Evolutionary conservation across 129 eudicot species (phyloP).

Genomic region (Arctium lappa): DNA sequence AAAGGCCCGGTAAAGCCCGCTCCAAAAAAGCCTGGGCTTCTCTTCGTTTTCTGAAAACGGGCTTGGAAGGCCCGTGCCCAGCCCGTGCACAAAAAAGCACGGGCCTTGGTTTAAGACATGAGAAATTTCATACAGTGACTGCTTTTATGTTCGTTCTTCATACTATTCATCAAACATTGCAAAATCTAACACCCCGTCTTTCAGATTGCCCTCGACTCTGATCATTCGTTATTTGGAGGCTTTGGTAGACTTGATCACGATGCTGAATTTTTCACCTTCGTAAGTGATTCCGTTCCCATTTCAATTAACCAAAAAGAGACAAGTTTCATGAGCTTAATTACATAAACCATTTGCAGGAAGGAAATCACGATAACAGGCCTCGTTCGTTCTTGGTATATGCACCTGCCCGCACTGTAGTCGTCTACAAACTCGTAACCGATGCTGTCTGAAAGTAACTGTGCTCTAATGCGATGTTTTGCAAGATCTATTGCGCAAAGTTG

Average conservation of each 20-base stretch:
- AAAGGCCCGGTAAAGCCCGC: too few species aligned
- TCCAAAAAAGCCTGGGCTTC: too few species aligned
- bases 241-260: slow-evolving; percentile 66
- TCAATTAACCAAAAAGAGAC: neutral
- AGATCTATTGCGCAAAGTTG: neutral
- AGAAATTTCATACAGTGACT: too few species aligned
- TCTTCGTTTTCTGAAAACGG: too few species aligned
- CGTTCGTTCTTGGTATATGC: slow-evolving; percentile 82
- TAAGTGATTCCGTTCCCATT: slow-evolving; percentile 37
- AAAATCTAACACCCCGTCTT: slow-evolving; percentile 16
- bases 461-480: neutral
- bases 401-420: slow-evolving; percentile 85
- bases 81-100: too few species aligned
- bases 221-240: slow-evolving; percentile 80
- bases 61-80: too few species aligned
- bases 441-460: slow-evolving; percentile 13
- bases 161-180: too few species aligned
- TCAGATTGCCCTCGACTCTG: slow-evolving; percentile 88
- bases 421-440: slow-evolving; percentile 52
- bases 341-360: slow-evolving; percentile 54
- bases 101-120: too few species aligned
- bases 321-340: neutral
- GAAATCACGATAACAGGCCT: slow-evolving; percentile 64
- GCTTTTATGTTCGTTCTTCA: too few species aligned
- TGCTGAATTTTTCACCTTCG: slow-evolving; percentile 82